These are phyloP conservation scores for Verticillium zaregamsianum DNA, from an alignment of 2,329 filamentous ascomycete genomes.

Conservation along the genomic window DNA sequence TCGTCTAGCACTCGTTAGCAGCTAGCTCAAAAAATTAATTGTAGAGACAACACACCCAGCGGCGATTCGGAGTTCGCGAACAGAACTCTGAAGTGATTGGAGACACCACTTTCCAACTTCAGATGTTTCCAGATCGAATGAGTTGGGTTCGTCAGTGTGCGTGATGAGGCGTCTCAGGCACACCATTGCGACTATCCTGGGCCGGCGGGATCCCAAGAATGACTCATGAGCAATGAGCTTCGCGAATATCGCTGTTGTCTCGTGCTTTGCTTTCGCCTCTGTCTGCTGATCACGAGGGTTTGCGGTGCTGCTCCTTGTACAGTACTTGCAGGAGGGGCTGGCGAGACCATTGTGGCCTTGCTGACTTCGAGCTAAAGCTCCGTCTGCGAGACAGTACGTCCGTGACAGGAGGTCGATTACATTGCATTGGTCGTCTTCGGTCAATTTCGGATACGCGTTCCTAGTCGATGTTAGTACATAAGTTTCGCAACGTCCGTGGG, in stretches of 20 bases:
- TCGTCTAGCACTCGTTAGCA: conserved; percentile 37
- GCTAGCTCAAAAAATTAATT: conserved; percentile 1
- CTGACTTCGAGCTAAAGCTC: conserved; percentile 21
- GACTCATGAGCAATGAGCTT: conserved; percentile 38
- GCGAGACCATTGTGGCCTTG: not conserved
- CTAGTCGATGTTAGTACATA: conserved; percentile 16
- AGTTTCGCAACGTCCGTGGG: not conserved
- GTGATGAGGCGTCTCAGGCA: conserved; percentile 64
- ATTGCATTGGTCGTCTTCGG: conserved; percentile 46
- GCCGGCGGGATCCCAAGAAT: conserved; percentile 52
- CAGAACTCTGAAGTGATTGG: conserved; percentile 74
- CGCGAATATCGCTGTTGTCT: conserved; percentile 39
- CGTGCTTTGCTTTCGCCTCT: conserved; percentile 21
- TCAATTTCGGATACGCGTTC: conserved; percentile 37
- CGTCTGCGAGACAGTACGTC: conserved; percentile 51
- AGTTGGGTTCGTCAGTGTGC: conserved; percentile 56
- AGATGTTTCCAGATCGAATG: conserved; percentile 66
- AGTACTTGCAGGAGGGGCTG: not conserved
- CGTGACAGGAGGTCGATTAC: conserved; percentile 52
- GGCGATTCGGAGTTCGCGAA: conserved; percentile 79
- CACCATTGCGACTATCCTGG: conserved; percentile 68
- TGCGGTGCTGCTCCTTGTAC: not conserved
- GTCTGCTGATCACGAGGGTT: not conserved
- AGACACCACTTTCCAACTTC: conserved; percentile 75
- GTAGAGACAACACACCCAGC: conserved; percentile 53